Evolutionary conservation across 2,329 filamentous ascomycete species (phyloP).

Genomic region (Colletotrichum sp.): DNA sequence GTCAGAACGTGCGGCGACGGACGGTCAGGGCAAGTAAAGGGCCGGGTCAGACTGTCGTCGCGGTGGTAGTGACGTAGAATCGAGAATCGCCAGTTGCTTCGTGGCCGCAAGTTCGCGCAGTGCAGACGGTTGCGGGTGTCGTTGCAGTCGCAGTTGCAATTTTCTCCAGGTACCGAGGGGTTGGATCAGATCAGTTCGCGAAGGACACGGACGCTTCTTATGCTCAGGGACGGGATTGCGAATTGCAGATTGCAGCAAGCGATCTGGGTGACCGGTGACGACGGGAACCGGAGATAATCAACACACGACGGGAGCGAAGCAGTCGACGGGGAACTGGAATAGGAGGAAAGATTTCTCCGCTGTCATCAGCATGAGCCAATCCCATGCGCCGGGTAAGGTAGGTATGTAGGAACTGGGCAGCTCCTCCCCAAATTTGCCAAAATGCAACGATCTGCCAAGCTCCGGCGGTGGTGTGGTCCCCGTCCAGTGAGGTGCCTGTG

Average conservation of each 20-base stretch:
- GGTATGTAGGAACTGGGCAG: not conserved
- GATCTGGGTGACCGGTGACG: not conserved
- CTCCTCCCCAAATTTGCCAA: slow-evolving; percentile 1
- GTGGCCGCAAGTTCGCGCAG: not conserved
- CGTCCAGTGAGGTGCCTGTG: not conserved
- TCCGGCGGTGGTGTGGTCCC: not conserved
- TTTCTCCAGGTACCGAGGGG: not conserved
- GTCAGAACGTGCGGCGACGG: not conserved
- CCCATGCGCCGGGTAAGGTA: not conserved
- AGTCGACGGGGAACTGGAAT: not conserved
- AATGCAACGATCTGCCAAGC: slow-evolving; percentile 4
- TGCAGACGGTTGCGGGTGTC: not conserved
- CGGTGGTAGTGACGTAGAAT: not conserved
- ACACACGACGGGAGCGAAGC: not conserved
- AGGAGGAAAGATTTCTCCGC: slow-evolving; percentile 5
- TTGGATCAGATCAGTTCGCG: not conserved
- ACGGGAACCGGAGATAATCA: not conserved
- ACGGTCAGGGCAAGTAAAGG: not conserved
- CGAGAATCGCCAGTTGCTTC: not conserved
- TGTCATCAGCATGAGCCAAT: not conserved
- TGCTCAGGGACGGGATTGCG: not conserved
- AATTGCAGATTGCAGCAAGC: not conserved
- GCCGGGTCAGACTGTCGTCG: not conserved
- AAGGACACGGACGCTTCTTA: not conserved
- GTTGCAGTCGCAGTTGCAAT: not conserved